These are phyloP conservation scores for Cercospora beticola DNA, from an alignment of 2,329 filamentous ascomycete genomes.

Conservation along the genomic window DNA sequence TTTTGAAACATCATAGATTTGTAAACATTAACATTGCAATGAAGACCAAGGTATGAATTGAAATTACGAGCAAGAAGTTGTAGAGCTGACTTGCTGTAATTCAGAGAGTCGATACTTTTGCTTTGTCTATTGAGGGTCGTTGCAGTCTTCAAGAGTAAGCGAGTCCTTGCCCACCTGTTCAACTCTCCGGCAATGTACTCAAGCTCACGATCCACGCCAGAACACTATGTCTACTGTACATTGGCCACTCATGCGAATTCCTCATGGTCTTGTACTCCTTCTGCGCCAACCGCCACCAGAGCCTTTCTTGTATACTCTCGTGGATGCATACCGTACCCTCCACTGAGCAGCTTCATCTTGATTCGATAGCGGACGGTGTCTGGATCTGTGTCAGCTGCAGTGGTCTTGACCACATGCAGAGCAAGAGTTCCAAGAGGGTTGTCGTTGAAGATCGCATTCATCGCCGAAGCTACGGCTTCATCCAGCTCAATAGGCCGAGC, in stretches of 20 bases:
- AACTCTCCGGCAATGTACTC: neutral
- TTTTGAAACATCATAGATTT: no score
- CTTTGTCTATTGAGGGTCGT: neutral
- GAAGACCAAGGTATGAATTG: no score
- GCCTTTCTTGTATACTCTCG: constrained; percentile 3
- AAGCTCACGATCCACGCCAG: neutral
- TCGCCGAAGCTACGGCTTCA: neutral
- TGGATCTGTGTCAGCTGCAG: neutral
- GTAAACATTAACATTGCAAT: no score
- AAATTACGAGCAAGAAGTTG: no score
- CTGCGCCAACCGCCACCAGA: neutral
- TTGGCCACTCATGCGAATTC: neutral
- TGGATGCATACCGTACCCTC: constrained; percentile 5
- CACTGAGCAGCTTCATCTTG: constrained; percentile 8
- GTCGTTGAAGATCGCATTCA: neutral
- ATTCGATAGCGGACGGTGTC: neutral
- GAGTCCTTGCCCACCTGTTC: neutral
- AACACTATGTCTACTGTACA: neutral
- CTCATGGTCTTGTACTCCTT: neutral
- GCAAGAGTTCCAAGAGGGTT: constrained; percentile 2
- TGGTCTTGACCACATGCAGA: neutral
- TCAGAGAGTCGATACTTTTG: no score
- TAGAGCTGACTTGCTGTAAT: no score
- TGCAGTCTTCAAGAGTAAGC: neutral
- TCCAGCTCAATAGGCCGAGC: neutral